Base-by-base conservation (phyloP, 116 monocot genomes). In the Cymodocea nodosa region DNA sequence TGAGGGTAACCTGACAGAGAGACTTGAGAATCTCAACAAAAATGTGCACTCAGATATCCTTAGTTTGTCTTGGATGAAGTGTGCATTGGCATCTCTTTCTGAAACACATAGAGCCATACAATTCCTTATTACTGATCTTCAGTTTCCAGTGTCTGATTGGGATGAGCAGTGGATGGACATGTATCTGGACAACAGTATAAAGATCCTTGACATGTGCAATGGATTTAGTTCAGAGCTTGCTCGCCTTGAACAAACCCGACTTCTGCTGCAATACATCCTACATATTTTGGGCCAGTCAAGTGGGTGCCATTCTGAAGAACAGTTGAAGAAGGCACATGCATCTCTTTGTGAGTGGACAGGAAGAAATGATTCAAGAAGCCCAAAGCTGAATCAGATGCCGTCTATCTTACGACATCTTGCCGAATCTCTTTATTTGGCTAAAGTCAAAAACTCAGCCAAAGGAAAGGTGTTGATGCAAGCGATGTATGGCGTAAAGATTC, bases 171-270 rank as follows among this genome's bases (percentile, higher is more conserved):
- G 84, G 94, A 74, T 87, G 52, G 67, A 87, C 35, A 62, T 78
- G 37, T 94, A 94, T 65, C 72, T 94, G 54, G 75, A 94, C 54
- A 66, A 78, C 59, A 86, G 86, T 65, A 70, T 94, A 55, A 94
- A 89, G 59, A 58, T 94, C 56, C 89, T 94, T 6, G 89, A 94
- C 60, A 79, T 94, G 60, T 94, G 89, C 59, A 80, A 86, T 5
- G 82, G 82, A 17, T 66, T 94, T 39, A 94, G 59, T 13, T 80
- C 89, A 10, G 82, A 94, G 75, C 65, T 94, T 19, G 77, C 89
- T 19, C 68, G 62, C 39, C 60, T 94, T 64, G 87, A 87, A 65
- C 94, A 84, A 56, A 59, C 74, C n/a, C 79, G 71, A 53, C 72
- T 94, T 34, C 66, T 82, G 24, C 68, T 94, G 8, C 75, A 75